A percentile compares a stretch with the other conserved stretches of the same genome.
phyloP scores from a whole-genome alignment of 116 monocot species.

The Thalassia testudinum region DNA sequence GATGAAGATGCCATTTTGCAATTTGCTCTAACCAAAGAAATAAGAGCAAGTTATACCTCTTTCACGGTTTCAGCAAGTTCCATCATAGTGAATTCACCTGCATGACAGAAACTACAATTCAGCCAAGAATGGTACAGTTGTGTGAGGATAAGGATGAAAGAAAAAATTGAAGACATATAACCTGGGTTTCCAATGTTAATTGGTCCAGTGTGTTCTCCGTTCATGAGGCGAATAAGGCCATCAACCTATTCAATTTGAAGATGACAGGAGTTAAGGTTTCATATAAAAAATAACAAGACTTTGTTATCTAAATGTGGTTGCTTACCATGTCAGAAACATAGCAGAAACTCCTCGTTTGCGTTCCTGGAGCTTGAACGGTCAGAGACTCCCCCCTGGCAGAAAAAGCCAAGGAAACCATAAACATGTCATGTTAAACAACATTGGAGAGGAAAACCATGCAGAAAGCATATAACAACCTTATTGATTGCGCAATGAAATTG shows the following conservation, averaged over 20 bases:
- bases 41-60: conserved; percentile 30
- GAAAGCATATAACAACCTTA: conserved; percentile 21
- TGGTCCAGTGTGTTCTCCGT: conserved; percentile 76
- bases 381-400: conserved; percentile 56
- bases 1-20: no score
- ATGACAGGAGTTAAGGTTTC: neutral
- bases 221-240: conserved; percentile 84
- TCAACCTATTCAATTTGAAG: conserved; percentile 36
- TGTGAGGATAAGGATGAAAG: neutral
- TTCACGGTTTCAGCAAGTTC: conserved; percentile 92
- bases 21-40: conserved; percentile 1
- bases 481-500: conserved; percentile 92
- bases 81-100: conserved; percentile 97
- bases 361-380: conserved; percentile 88
- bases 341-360: conserved; percentile 94
- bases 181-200: conserved; percentile 97
- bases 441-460: neutral
- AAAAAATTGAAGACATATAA: neutral
- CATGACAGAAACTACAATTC: neutral
- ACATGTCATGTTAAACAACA: no score
- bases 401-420: neutral
- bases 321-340: conserved; percentile 94
- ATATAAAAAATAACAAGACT: neutral
- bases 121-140: neutral
- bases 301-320: neutral